Base-by-base conservation (phyloP, 1,139 yeast genomes). In the Williopsis jadinii region DNA sequence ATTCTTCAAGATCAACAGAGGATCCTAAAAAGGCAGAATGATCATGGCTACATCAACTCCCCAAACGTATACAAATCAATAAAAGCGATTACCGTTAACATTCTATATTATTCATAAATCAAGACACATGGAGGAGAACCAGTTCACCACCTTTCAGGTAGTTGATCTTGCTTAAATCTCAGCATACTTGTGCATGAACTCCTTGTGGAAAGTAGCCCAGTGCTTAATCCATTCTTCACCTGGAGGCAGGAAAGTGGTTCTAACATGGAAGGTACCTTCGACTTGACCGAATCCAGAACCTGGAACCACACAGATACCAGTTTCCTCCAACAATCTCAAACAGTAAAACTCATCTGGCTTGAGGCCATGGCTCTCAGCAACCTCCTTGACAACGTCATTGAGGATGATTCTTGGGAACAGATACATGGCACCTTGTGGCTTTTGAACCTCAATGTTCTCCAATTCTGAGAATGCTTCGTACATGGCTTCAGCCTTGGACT, bases 261-360 rank as follows among this genome's bases (percentile, higher is more conserved):
- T 79, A 56, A 92, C 74, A 61, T 92, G 98, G 67, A 73, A 84
- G 9, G 97, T 87, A 24, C 85, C 95, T 39, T 80, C 80, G 37
- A 71, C 82, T 66, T 94, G 98, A 33, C 97, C 97, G 57, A 92
- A 94, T 2, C 98, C 98, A 35, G 88, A 80, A 34, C 98, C 99
- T 29, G 98, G 97, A 47, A 92, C 95, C 42, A 95, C 87, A 64
- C 98, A 94, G 48, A 92, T 88, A 54, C 98, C 99, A n/a, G 98
- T 88, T 42, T 65, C 62, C 53, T 90, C 92, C 51, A 92, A 71
- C 46, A 92, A 67, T 53, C 83, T 80, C 59, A 82, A 71, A 63
- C 97, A 88, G 67, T 92, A 94, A 50, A 84, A 75, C 59, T 85
- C 96, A 61, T 94, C 98, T 32, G 90, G 80, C 37, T 75, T 71